These are phyloP conservation scores for Miscanthus lutarioriparius DNA, from an alignment of 176 grass and related monocot genomes.

Conservation along the genomic window DNA sequence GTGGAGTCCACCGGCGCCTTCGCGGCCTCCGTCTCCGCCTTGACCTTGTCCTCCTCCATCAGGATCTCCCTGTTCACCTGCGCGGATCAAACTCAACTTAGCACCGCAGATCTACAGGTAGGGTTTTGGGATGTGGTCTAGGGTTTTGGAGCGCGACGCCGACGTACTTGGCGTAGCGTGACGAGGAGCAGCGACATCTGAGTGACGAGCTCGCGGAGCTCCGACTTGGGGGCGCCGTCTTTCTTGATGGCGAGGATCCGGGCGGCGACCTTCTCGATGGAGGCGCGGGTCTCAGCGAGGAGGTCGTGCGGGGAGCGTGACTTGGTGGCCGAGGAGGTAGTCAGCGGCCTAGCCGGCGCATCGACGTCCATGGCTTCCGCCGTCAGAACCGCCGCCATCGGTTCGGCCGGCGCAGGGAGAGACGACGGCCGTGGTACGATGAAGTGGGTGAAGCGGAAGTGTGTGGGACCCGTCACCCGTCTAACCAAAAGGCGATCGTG, in stretches of 20 bases:
- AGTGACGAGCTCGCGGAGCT: conserved; percentile 83
- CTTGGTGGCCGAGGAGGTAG: background rate
- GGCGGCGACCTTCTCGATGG: conserved; percentile 76
- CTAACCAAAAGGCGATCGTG: background rate
- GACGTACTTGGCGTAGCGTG: conserved; percentile 72
- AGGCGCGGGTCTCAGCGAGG: conserved; percentile 66
- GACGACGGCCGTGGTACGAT: background rate
- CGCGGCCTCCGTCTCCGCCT: conserved; percentile 75
- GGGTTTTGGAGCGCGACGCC: conserved; percentile 10
- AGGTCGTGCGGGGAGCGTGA: conserved; percentile 46
- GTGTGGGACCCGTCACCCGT: background rate
- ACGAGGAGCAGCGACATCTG: conserved; percentile 95
- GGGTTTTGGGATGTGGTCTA: background rate
- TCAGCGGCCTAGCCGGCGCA: background rate
- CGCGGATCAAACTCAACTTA: background rate
- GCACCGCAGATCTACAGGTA: conserved; percentile 26
- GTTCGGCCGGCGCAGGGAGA: conserved; percentile 10
- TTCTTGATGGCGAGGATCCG: conserved; percentile 77
- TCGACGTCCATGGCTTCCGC: conserved; percentile 70
- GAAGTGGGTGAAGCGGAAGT: background rate
- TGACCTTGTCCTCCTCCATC: conserved; percentile 87
- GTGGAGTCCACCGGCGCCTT: conserved; percentile 94
- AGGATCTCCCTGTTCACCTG: conserved; percentile 89
- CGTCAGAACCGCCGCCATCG: conserved; percentile 27
- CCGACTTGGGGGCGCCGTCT: conserved; percentile 70